Base-by-base conservation (phyloP, 805 yeast species). In the Blastobotrys americana region DNA sequence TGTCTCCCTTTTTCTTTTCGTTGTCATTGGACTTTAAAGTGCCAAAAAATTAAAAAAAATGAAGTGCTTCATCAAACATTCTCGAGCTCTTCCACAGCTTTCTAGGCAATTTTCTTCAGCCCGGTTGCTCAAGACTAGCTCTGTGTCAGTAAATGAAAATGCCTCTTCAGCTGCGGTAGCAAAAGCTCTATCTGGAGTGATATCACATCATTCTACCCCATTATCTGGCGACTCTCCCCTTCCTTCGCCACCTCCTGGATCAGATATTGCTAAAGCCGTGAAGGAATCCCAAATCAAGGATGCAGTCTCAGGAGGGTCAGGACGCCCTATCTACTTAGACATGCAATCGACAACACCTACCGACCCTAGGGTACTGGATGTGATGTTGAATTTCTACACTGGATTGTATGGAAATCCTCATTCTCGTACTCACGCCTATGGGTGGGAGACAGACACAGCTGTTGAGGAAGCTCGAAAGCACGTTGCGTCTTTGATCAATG, bases 301-400 rank as follows among this genome's bases (percentile, higher is more conserved):
- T 20, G 45, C 47, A 16, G 28, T 47, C 5, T 28, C 42, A 5
- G 48, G 49, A 15, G 42, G 41, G 16, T 28, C 44, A 1, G 56
- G 56, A 9, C 76, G 97, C 55, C 98, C 99, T 6, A 93, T 93
- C 51, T 93, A 93, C 66, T 69, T 93, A 58, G 99, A 93, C 59
- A 89, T 89, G 76, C 99, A 93, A 68, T 97, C 98, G 23, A 93
- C 99, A 0, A 90, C 99, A 0, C 98, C 97, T 21, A 84, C 93
- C 1, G 99, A 93, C 61, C 98, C 98, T 25, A 74, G 99, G 45
- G 99, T 93, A 6, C 67, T 93, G 54, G 69, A 64, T 48, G 55
- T 42, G 39, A 64, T 64, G 67, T 52, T 64, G 43, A 60, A 58
- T 37, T 60, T 55, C 51, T 61, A 59, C 53, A 90, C 97, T 2